These are phyloP conservation scores for Daldinia childiae DNA, from an alignment of 495 filamentous ascomycete species.

Conservation along the genomic window DNA sequence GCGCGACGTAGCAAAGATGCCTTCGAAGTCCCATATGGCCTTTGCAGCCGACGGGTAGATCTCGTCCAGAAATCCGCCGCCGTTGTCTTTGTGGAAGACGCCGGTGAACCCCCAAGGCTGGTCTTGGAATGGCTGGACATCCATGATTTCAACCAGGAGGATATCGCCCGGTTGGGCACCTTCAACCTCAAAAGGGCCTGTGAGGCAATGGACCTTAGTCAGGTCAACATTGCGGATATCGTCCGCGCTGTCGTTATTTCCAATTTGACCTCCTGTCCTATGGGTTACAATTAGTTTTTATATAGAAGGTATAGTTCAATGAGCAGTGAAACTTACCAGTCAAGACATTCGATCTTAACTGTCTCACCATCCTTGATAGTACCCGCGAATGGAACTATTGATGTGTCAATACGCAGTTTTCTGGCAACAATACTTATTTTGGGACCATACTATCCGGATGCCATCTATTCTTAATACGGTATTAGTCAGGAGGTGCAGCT, in stretches of 20 bases:
- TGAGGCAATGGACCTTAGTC: conserved; percentile 85
- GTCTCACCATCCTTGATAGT: conserved; percentile 86
- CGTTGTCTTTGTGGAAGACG: conserved; percentile 83
- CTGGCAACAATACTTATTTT: background rate
- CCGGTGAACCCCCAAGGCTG: conserved; percentile 94
- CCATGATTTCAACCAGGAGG: conserved; percentile 91
- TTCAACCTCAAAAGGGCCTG: conserved; percentile 90
- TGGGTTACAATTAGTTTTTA: conserved; percentile 7
- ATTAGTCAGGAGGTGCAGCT: background rate
- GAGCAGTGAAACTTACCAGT: conserved; percentile 62
- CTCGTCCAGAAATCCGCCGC: conserved; percentile 92
- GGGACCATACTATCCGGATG: conserved; percentile 80
- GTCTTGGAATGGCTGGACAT: conserved; percentile 89
- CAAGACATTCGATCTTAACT: conserved; percentile 95
- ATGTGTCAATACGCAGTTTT: background rate
- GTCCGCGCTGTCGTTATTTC: conserved; percentile 88
- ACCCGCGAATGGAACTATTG: conserved; percentile 74
- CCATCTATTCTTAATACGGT: conserved; percentile 79
- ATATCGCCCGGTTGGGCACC: conserved; percentile 88
- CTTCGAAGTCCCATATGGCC: conserved; percentile 98
- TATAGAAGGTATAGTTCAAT: background rate
- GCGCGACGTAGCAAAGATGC: conserved; percentile 89
- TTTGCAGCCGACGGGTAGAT: conserved; percentile 89
- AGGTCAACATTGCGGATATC: conserved; percentile 88
- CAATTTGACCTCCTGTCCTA: conserved; percentile 84